Evolutionary conservation across 192 early-diverging fungal genomes (phyloP).

Genomic region (Chytriomyces confervae): DNA sequence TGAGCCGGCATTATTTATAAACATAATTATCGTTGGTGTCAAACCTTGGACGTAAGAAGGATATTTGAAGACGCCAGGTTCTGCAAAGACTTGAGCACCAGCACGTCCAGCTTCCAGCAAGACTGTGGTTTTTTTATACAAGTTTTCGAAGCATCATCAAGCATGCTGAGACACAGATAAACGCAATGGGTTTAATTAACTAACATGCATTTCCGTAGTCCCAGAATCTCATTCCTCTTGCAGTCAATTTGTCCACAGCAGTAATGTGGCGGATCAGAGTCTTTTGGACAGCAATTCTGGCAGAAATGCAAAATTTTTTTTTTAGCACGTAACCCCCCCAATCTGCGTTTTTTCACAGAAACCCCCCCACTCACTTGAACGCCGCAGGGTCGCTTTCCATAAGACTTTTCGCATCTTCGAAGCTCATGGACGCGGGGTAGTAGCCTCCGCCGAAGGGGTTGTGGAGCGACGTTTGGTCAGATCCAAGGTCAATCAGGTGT

Average conservation of each 20-base stretch:
- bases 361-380: constrained; percentile 19
- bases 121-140: not conserved
- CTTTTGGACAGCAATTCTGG: constrained; percentile 23
- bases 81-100: constrained; percentile 22
- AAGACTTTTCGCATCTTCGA: constrained; percentile 28
- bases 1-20: too few species aligned
- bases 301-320: not conserved
- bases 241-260: constrained; percentile 25
- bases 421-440: constrained; percentile 25
- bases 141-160: too few species aligned
- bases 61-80: constrained; percentile 35
- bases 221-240: constrained; percentile 34
- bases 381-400: constrained; percentile 30
- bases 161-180: too few species aligned
- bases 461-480: constrained; percentile 38
- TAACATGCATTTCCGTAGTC: constrained; percentile 32
- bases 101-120: constrained; percentile 33
- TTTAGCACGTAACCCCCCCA: too few species aligned
- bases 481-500: constrained; percentile 29
- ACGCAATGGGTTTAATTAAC: not conserved
- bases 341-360: not conserved
- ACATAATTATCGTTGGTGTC: too few species aligned
- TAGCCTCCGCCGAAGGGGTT: constrained; percentile 39
- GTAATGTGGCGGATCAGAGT: constrained; percentile 22
- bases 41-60: constrained; percentile 32